Evolutionary conservation across 1,284 basidiomycete species (phyloP).

Genomic region (Leccinum fallax): DNA sequence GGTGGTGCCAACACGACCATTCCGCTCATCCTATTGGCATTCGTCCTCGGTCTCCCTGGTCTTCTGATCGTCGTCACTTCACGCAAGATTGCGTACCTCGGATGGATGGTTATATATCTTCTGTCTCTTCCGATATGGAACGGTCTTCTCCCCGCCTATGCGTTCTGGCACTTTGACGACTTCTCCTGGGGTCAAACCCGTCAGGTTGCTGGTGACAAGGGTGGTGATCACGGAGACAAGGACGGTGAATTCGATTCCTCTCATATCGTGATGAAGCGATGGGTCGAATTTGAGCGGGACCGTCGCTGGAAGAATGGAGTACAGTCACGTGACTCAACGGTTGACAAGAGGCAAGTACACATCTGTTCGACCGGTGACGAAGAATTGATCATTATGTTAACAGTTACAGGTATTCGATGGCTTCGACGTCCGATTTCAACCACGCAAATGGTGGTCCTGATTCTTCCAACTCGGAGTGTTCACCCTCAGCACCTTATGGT

Average conservation of each 20-base stretch:
- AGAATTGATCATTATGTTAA: slow-evolving; percentile 22
- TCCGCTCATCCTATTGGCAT: slow-evolving; percentile 91
- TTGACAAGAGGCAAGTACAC: slow-evolving; percentile 65
- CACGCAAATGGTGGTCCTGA: slow-evolving; percentile 52
- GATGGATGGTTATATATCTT: slow-evolving; percentile 97
- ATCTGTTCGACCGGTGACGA: slow-evolving; percentile 10
- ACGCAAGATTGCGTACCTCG: slow-evolving; percentile 90
- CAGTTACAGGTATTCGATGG: slow-evolving; percentile 72
- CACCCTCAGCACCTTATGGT: slow-evolving; percentile 40
- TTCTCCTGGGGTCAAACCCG: slow-evolving; percentile 99
- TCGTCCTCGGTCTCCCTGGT: slow-evolving; percentile 95
- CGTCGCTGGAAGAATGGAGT: slow-evolving; percentile 89
- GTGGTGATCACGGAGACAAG: slow-evolving; percentile 81
- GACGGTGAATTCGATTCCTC: slow-evolving; percentile 96
- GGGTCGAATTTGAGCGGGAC: slow-evolving; percentile 98
- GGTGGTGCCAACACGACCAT: slow-evolving; percentile 82
- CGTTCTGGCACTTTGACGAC: slow-evolving; percentile 99
- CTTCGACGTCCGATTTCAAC: slow-evolving; percentile 75
- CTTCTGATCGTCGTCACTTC: slow-evolving; percentile 94
- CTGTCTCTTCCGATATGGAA: slow-evolving; percentile 96
- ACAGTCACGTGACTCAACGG: slow-evolving; percentile 79
- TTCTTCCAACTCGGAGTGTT: slow-evolving; percentile 65
- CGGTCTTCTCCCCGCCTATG: slow-evolving; percentile 90
- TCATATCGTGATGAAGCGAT: slow-evolving; percentile 98
- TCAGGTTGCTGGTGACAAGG: slow-evolving; percentile 78